phyloP scores from a whole-genome alignment of 2,329 filamentous ascomycete species.

The Aspergillus novofumigatus region DNA sequence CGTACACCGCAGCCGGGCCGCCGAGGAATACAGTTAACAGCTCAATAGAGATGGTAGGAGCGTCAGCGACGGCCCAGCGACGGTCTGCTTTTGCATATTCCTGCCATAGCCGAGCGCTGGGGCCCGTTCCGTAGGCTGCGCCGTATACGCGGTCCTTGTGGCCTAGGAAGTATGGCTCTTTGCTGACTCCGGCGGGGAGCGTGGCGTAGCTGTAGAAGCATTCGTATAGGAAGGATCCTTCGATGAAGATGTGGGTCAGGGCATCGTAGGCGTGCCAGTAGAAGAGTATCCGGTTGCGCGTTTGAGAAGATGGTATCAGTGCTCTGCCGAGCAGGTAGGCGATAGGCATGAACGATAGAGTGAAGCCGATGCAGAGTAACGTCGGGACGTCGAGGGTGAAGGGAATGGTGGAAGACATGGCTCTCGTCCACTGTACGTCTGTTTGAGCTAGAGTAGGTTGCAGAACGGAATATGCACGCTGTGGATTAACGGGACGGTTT shows the following conservation, averaged over 20 bases:
- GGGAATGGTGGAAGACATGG: conserved; percentile 18
- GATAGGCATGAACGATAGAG: conserved; percentile 51
- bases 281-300: conserved; percentile 70
- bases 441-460: background rate
- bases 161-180: conserved; percentile 50
- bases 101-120: conserved; percentile 57
- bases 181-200: conserved; percentile 35
- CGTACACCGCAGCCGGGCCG: conserved; percentile 54
- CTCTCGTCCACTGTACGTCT: background rate
- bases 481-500: background rate
- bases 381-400: conserved; percentile 45
- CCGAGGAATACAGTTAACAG: conserved; percentile 58
- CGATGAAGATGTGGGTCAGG: conserved; percentile 84
- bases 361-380: conserved; percentile 51
- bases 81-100: conserved; percentile 63
- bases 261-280: conserved; percentile 94
- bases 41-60: conserved; percentile 57
- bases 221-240: conserved; percentile 88
- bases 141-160: conserved; percentile 55
- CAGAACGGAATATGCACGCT: background rate
- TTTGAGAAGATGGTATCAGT: conserved; percentile 51
- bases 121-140: conserved; percentile 52
- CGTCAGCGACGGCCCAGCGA: conserved; percentile 57
- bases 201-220: conserved; percentile 71
- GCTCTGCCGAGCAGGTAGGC: conserved; percentile 48